phyloP scores from a whole-genome alignment of 345 rosid species.

The Diplotaxis tenuifolia region DNA sequence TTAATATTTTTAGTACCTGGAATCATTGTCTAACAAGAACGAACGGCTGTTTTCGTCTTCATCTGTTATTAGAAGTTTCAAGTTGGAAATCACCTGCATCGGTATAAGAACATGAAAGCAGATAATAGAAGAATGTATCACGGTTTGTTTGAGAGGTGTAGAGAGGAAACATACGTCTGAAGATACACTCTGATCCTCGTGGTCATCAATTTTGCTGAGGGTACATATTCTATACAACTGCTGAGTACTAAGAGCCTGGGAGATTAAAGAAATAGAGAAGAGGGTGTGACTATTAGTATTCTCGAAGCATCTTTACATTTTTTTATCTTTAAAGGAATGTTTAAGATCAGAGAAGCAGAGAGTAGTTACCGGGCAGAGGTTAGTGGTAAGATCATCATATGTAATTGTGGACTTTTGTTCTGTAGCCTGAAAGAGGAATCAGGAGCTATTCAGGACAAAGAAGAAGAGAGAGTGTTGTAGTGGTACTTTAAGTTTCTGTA shows the following conservation, averaged over 20 bases:
- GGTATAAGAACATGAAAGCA: not conserved
- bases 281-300: not conserved
- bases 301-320: not conserved
- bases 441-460: constrained; percentile 5
- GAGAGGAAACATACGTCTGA: constrained; percentile 51
- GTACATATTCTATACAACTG: constrained; percentile 84
- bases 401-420: constrained; percentile 76
- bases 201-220: constrained; percentile 64
- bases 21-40: constrained; percentile 69
- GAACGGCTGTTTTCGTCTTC: constrained; percentile 61
- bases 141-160: constrained; percentile 6
- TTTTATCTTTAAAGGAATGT: not conserved
- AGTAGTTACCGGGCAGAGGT: constrained; percentile 81
- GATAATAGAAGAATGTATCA: not conserved
- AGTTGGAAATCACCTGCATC: constrained; percentile 74
- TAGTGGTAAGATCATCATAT: constrained; percentile 78
- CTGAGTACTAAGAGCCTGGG: constrained; percentile 78
- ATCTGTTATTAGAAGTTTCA: constrained; percentile 75
- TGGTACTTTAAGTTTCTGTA: not conserved
- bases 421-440: constrained; percentile 55
- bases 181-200: constrained; percentile 61
- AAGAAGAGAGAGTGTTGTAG: not conserved
- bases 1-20: constrained; percentile 46
- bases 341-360: constrained; percentile 20
- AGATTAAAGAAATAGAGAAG: constrained; percentile 2